phyloP scores from a whole-genome alignment of 2,329 filamentous ascomycete genomes.

The Alternaria sp. region DNA sequence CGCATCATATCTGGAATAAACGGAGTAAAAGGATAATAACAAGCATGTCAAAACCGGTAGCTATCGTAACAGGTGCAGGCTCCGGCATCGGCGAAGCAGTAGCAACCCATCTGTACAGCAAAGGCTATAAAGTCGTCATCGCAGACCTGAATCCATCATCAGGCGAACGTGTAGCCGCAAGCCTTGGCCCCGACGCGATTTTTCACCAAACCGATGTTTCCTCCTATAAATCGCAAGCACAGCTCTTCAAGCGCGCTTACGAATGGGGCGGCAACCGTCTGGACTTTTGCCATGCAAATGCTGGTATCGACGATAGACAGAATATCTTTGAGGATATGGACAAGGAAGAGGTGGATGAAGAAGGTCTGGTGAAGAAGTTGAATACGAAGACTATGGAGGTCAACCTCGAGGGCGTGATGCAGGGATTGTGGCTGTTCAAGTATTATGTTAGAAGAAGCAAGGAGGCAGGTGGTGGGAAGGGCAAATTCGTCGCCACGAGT shows the following conservation, averaged over 20 bases:
- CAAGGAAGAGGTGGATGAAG: constrained; percentile 43
- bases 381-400: constrained; percentile 52
- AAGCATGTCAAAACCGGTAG: constrained; percentile 51
- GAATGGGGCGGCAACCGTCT: constrained; percentile 54
- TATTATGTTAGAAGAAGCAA: constrained; percentile 53
- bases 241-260: constrained; percentile 52
- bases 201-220: constrained; percentile 54
- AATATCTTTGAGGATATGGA: constrained; percentile 45
- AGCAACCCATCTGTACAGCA: constrained; percentile 52
- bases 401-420: constrained; percentile 53
- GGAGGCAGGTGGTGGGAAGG: constrained; percentile 45
- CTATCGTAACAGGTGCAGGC: constrained; percentile 56
- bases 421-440: constrained; percentile 54
- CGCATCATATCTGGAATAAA: not conserved
- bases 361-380: constrained; percentile 48
- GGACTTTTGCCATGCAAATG: constrained; percentile 56
- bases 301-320: constrained; percentile 53
- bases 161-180: constrained; percentile 34
- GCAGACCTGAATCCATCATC: constrained; percentile 53
- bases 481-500: constrained; percentile 52
- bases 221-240: constrained; percentile 49
- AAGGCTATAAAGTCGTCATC: constrained; percentile 54
- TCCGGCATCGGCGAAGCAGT: constrained; percentile 57
- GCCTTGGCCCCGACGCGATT: constrained; percentile 39
- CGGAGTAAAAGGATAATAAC: not conserved